phyloP scores from a whole-genome alignment of 1,284 basidiomycete genomes.

The Tilletia walkeri region DNA sequence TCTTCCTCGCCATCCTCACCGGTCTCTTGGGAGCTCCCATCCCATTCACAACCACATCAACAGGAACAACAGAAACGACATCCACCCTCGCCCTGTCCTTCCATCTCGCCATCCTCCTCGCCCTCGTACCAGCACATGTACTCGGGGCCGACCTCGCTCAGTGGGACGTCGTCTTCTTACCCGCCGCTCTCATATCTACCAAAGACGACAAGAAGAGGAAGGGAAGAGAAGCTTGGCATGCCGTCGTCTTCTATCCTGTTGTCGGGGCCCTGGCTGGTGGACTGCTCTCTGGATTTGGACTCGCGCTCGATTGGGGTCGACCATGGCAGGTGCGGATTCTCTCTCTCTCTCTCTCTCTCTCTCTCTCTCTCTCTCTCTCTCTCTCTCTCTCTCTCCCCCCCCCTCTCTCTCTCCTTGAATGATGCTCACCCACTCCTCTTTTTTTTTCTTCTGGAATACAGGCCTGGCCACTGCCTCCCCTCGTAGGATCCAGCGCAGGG shows the following conservation, averaged over 20 bases:
- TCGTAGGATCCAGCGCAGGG: neutral
- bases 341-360: neutral
- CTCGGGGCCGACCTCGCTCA: neutral
- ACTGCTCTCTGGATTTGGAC: neutral
- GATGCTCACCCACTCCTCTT: neutral
- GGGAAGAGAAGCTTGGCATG: neutral
- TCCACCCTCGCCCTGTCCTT: neutral
- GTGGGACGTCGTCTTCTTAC: constrained; percentile 6
- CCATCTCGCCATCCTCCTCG: constrained; percentile 15
- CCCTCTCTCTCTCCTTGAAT: neutral
- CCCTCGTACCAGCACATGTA: neutral
- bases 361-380: neutral
- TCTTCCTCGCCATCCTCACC: neutral
- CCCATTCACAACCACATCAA: neutral
- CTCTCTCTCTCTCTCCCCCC: neutral
- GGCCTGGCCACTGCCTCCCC: neutral
- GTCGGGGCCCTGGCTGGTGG: neutral
- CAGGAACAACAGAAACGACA: neutral
- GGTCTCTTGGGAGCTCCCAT: neutral
- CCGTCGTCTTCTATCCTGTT: constrained; percentile 4
- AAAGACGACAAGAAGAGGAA: too few relatives aligned
- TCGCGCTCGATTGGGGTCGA: constrained; percentile 12
- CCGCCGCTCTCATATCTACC: neutral
- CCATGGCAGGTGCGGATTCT: constrained; percentile 10
- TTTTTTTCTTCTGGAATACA: neutral